Evolutionary conservation across 2,329 filamentous ascomycete genomes (phyloP).

Genomic region (Calonectria leucothoes): DNA sequence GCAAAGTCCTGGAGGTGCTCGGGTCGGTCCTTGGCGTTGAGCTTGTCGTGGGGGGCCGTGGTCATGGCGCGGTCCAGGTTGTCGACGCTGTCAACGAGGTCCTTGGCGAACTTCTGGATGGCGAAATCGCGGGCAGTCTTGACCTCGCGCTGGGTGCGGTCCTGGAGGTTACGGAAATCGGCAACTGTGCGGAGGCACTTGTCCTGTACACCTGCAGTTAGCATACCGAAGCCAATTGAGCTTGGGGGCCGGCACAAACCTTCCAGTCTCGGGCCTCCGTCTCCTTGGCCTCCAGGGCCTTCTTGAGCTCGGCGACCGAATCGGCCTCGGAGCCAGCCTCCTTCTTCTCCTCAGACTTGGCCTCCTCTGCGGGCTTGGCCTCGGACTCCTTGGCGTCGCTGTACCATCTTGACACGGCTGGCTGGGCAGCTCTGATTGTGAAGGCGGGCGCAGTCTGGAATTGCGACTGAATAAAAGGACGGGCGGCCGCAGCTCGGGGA

Average conservation of each 20-base stretch:
- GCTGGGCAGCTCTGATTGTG: slow-evolving; percentile 51
- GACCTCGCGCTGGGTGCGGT: slow-evolving; percentile 91
- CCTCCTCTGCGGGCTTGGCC: slow-evolving; percentile 43
- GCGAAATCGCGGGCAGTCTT: slow-evolving; percentile 90
- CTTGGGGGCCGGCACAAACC: slow-evolving; percentile 62
- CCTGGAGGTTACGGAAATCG: slow-evolving; percentile 98
- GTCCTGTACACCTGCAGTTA: slow-evolving; percentile 69
- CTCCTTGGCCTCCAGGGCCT: slow-evolving; percentile 64
- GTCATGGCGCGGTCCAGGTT: slow-evolving; percentile 94
- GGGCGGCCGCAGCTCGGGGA: slow-evolving; percentile 49
- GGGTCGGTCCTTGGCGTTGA: slow-evolving; percentile 63
- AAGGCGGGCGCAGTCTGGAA: slow-evolving; percentile 50
- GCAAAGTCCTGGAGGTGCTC: slow-evolving; percentile 77
- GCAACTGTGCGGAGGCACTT: slow-evolving; percentile 94
- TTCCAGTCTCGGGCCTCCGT: slow-evolving; percentile 79
- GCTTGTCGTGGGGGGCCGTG: slow-evolving; percentile 81
- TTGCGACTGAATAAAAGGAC: slow-evolving; percentile 51
- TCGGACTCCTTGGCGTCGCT: slow-evolving; percentile 57
- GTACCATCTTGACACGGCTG: slow-evolving; percentile 57
- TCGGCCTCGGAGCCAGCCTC: slow-evolving; percentile 46
- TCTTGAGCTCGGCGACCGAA: slow-evolving; percentile 59
- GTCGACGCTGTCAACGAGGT: slow-evolving; percentile 94
- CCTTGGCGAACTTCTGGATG: slow-evolving; percentile 94
- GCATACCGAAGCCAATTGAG: neutral
- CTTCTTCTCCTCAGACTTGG: slow-evolving; percentile 43